Evolutionary conservation across 257 asterid species (phyloP).

Genomic region (Solanum lycopersicoides): DNA sequence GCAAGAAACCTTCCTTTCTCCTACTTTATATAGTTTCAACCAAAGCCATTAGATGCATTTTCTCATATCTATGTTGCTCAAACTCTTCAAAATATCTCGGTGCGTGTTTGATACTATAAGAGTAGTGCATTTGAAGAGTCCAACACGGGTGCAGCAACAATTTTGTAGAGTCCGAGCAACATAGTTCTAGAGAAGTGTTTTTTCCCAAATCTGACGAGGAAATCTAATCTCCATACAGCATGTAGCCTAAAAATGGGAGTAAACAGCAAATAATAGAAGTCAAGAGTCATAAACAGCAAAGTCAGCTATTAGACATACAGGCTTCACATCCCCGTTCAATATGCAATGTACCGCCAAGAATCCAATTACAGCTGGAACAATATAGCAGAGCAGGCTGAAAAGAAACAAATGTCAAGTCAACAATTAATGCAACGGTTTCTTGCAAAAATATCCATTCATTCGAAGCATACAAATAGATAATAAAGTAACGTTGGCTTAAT

Average conservation of each 20-base stretch:
- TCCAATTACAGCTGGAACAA: slow-evolving; percentile 94
- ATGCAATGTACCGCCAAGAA: slow-evolving; percentile 80
- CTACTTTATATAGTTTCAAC: neutral
- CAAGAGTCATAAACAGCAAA: neutral
- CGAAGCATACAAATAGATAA: too few species aligned
- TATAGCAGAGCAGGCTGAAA: slow-evolving; percentile 85
- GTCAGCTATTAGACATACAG: slow-evolving; percentile 29
- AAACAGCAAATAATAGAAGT: neutral
- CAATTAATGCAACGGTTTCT: neutral
- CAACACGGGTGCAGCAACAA: too few species aligned
- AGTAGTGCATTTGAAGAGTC: too few species aligned
- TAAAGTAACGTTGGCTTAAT: too few species aligned
- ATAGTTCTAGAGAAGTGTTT: too few species aligned
- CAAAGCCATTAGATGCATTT: neutral
- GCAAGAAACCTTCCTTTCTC: neutral
- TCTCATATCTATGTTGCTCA: neutral
- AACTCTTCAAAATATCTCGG: too few species aligned
- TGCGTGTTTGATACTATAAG: too few species aligned
- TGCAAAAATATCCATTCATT: too few species aligned
- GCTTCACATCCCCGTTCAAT: slow-evolving; percentile 86
- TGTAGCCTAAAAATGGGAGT: neutral
- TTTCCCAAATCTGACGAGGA: neutral
- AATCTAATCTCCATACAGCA: too few species aligned
- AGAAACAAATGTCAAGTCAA: neutral
- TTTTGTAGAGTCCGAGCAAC: too few species aligned